Conservation (phyloP, 2,329 filamentous ascomycete species). For the Colletotrichum scovillei region DNA sequence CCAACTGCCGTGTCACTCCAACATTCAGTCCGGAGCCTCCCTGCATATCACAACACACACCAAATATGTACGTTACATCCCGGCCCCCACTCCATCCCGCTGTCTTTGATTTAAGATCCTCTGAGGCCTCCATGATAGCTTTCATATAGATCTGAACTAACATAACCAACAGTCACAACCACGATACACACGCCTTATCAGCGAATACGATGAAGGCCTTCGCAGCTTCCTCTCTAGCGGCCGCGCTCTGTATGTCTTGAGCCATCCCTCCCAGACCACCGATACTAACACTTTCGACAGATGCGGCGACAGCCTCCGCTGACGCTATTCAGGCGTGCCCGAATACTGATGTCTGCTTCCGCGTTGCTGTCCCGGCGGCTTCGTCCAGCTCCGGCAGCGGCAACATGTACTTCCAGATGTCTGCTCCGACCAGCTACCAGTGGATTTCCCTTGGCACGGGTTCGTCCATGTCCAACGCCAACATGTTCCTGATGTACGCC, state of each 20-base stretch:
- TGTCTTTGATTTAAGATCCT: neutral
- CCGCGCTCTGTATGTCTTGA: conserved; percentile 26
- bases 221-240: conserved; percentile 16
- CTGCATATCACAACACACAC: conserved; percentile 15
- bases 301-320: conserved; percentile 44
- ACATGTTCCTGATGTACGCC: conserved; percentile 73
- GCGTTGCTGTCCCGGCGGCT: conserved; percentile 63
- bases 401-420: conserved; percentile 71
- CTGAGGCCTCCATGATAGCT: neutral
- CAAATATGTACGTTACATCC: conserved; percentile 10
- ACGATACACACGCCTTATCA: neutral
- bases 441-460: conserved; percentile 73
- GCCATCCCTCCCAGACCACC: neutral
- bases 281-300: conserved; percentile 14
- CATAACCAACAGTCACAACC: neutral
- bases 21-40: conserved; percentile 13
- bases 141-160: neutral
- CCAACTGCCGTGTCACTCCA: neutral
- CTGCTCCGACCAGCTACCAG: conserved; percentile 61
- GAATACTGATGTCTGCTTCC: conserved; percentile 59
- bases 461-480: conserved; percentile 62
- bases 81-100: neutral
- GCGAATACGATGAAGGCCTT: conserved; percentile 30
- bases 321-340: conserved; percentile 54
- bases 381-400: conserved; percentile 61